Evolutionary conservation across 495 filamentous ascomycete species (phyloP), one percentile per base, ranked within the genome.

Genomic region (Penicillium bovifimosum): DNA sequence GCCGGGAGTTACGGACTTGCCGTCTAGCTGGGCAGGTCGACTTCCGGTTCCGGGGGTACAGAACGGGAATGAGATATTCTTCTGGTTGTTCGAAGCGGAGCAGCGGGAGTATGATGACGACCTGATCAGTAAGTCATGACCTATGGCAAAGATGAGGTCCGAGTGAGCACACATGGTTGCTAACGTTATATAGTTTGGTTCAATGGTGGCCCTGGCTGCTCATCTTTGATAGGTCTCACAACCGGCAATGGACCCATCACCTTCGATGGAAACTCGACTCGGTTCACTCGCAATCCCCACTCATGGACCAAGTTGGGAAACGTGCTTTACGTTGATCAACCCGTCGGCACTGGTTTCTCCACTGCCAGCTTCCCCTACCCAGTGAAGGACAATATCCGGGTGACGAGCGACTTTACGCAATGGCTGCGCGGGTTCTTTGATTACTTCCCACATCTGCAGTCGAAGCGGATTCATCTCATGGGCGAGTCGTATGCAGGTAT

Each of bases 151-250:
- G 13, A 33, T 34, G 3, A 35, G 1, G 13, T 24, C 4, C 20
- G 20, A 24, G 20, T 4, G 4, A 4, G 8, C 28, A 26, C 10
- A 39, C 9, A 3, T 18, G 9, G 14, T 10, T 20, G 36, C 24
- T 36, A 34, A 33, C 53, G 45, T 0, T 26, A 18, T 16, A 47
- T 33, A 67, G 65, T 87, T 46, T 88, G 83, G 82, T 68, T 88
- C 26, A 87, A 87, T 60, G 85, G 86, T 35, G 86, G 85, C 32
- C 79, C 79, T 10, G 85, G 84, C 18, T 89, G 84, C 66, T 84
- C 76, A 31, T 87, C 79, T 5, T 69, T 91, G 8, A 77, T 82
- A 55, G 87, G 86, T 11, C 65, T 91, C 16, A 56, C 51, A 5
- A 60, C 56, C 10, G 66, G 66, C 16, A 67, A 63, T 20, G 66